Percentiles rank a stretch among this genome's conserved stretches.
phyloP scores from a whole-genome alignment of 1,139 yeast genomes.

The Hemisphaericaspora subhashii region DNA sequence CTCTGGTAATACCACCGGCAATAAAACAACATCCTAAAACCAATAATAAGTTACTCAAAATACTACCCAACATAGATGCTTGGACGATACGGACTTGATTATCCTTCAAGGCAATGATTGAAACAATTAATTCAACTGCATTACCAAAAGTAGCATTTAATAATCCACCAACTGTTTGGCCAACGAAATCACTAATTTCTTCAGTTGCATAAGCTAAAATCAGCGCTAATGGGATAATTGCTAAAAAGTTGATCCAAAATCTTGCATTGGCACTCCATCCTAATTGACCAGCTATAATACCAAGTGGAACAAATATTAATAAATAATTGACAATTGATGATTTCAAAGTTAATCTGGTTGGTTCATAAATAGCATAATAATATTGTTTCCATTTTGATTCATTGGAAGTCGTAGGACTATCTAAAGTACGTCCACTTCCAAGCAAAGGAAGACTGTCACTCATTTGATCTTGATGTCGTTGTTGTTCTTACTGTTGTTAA shows the following conservation, averaged over 20 bases:
- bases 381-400: conserved; percentile 1
- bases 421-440: conserved; percentile 8
- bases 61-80: conserved; percentile 95
- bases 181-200: conserved; percentile 82
- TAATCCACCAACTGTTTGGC: conserved; percentile 87
- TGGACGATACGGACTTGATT: conserved; percentile 93
- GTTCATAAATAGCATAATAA: conserved; percentile 5
- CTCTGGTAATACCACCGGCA: conserved; percentile 86
- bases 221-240: conserved; percentile 91
- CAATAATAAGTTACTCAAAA: conserved; percentile 78
- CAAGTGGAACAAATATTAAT: conserved; percentile 82
- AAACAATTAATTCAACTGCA: conserved; percentile 90
- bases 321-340: conserved; percentile 79
- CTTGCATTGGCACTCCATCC: conserved; percentile 58
- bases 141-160: conserved; percentile 96
- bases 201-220: conserved; percentile 90
- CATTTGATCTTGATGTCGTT: too few species aligned
- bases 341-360: conserved; percentile 34
- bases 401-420: not conserved
- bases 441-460: conserved; percentile 16
- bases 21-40: conserved; percentile 95
- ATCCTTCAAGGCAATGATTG: conserved; percentile 80
- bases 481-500: too few species aligned
- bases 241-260: conserved; percentile 79
- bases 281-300: conserved; percentile 67